phyloP scores from a whole-genome alignment of 2,329 filamentous ascomycete genomes.

The Ophiostoma montium region DNA sequence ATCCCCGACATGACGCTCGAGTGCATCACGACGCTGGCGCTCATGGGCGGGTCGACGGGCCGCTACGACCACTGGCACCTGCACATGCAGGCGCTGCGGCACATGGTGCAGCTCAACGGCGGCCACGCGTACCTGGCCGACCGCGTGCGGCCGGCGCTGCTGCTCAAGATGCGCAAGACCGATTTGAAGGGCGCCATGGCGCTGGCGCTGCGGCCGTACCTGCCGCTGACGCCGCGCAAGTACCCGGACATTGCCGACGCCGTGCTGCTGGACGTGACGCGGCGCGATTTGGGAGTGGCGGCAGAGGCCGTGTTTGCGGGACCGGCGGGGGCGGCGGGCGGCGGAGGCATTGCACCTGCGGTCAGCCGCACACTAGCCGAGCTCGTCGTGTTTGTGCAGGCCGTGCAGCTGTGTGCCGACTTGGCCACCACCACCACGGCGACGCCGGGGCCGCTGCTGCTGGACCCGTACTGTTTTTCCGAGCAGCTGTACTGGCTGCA shows the following conservation, averaged over 20 bases:
- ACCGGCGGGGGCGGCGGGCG: constrained; percentile 11
- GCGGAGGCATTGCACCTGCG: constrained; percentile 13
- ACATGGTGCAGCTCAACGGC: constrained; percentile 20
- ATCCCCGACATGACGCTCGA: constrained; percentile 18
- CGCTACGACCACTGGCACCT: constrained; percentile 25
- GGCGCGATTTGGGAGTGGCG: constrained; percentile 8
- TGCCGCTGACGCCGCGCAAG: constrained; percentile 17
- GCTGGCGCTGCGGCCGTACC: constrained; percentile 19
- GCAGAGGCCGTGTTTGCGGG: constrained; percentile 14
- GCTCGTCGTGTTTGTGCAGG: constrained; percentile 17
- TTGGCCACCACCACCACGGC: too few species aligned
- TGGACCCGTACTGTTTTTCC: constrained; percentile 20
- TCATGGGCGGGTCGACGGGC: constrained; percentile 20
- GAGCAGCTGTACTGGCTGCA: constrained; percentile 21
- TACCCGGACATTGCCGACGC: constrained; percentile 15
- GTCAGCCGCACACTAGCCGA: constrained; percentile 17
- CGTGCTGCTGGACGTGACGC: constrained; percentile 13
- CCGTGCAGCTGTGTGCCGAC: constrained; percentile 15
- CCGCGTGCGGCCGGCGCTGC: constrained; percentile 11
- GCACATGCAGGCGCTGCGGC: constrained; percentile 22
- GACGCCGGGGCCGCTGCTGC: constrained; percentile 8
- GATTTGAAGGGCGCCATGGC: constrained; percentile 23
- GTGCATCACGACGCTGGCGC: constrained; percentile 20
- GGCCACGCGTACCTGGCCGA: constrained; percentile 7
- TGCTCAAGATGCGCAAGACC: constrained; percentile 17